These are phyloP conservation scores for Aureobasidium sp. DNA, from an alignment of 2,329 filamentous ascomycete genomes.

Conservation along the genomic window DNA sequence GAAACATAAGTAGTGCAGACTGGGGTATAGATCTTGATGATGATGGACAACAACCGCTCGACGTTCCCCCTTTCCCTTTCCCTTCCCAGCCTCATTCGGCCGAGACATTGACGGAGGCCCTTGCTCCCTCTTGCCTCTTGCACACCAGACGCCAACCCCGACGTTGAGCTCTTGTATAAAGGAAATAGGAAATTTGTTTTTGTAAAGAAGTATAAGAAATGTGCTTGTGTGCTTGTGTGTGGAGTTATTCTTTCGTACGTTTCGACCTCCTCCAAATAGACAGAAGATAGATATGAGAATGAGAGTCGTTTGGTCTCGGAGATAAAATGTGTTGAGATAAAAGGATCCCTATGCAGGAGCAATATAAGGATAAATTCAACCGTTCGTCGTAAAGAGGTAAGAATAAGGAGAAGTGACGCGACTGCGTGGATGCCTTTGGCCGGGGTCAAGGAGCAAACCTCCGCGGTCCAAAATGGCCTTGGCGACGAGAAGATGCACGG, in stretches of 20 bases:
- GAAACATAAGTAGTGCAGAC: conserved; percentile 8
- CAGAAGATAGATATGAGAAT: conserved; percentile 6
- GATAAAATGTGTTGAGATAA: conserved; percentile 1
- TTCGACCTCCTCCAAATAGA: conserved; percentile 3
- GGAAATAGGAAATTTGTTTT: conserved; percentile 1
- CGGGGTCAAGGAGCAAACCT: not conserved
- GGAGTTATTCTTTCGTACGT: not conserved
- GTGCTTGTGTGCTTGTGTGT: conserved; percentile 3
- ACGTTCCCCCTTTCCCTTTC: not conserved
- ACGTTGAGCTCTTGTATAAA: conserved; percentile 4
- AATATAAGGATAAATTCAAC: conserved; percentile 2
- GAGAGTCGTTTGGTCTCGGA: conserved; percentile 10
- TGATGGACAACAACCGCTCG: conserved; percentile 2
- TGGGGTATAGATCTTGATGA: conserved; percentile 12
- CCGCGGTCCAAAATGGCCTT: not conserved
- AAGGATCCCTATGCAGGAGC: not conserved
- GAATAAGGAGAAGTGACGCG: not conserved
- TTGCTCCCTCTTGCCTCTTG: conserved; percentile 1
- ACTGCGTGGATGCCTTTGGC: not conserved
- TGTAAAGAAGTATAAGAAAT: not conserved
- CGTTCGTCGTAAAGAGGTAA: conserved; percentile 9
- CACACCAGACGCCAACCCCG: conserved; percentile 3
- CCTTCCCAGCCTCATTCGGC: not conserved
- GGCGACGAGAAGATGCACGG: not conserved
- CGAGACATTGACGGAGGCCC: not conserved